Percentiles rank a stretch among this genome's conserved stretches.
phyloP scores from a whole-genome alignment of 2,329 filamentous ascomycete genomes.

The Blastomyces percursus region DNA sequence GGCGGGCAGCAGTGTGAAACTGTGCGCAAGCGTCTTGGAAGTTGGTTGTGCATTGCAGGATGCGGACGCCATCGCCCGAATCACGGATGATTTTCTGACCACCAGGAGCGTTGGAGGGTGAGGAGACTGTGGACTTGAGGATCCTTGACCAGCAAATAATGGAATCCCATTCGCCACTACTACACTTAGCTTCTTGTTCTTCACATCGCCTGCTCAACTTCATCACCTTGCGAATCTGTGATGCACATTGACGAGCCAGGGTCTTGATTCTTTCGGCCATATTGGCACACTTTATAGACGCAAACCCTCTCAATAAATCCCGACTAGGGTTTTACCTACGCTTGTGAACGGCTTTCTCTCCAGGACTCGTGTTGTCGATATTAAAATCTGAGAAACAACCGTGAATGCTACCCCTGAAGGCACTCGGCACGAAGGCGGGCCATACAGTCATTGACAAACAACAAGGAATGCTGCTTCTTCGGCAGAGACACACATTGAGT shows the following conservation, averaged over 20 bases:
- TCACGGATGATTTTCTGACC: background rate
- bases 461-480: background rate
- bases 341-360: background rate
- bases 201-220: background rate
- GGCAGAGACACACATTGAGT: background rate
- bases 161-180: background rate
- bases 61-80: background rate
- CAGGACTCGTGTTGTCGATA: background rate
- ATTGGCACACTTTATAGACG: background rate
- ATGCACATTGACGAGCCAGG: background rate
- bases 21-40: background rate
- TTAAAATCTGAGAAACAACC: background rate
- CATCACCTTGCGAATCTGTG: background rate
- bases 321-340: background rate
- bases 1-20: background rate
- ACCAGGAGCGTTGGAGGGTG: background rate
- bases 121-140: too few relatives aligned
- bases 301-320: background rate
- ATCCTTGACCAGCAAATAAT: too few relatives aligned
- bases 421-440: background rate
- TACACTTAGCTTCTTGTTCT: background rate
- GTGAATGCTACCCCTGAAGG: background rate
- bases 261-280: background rate
- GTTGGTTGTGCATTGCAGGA: background rate
- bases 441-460: background rate